Conservation (phyloP, 2,329 filamentous ascomycete genomes). For the Apiospora hydei region DNA sequence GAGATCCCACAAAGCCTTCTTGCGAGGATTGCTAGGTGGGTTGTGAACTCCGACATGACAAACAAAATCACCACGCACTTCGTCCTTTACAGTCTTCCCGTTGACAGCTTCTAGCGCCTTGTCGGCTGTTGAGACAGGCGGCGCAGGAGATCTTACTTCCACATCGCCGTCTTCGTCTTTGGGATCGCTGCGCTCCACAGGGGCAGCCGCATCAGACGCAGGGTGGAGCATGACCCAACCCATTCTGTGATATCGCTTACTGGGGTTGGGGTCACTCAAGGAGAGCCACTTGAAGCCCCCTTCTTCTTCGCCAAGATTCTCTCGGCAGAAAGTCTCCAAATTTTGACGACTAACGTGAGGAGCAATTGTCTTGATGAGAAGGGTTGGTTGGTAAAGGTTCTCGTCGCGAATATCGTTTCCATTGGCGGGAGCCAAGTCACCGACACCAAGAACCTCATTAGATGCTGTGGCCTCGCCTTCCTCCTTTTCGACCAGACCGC, state of each 20-base stretch:
- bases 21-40: constrained; percentile 82
- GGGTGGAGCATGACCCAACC: constrained; percentile 98
- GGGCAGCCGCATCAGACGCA: constrained; percentile 69
- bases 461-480: constrained; percentile 92
- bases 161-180: constrained; percentile 71
- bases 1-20: constrained; percentile 96
- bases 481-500: constrained; percentile 89
- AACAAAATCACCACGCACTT: constrained; percentile 92
- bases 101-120: constrained; percentile 95
- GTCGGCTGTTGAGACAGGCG: constrained; percentile 70
- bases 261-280: constrained; percentile 93
- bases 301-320: constrained; percentile 88
- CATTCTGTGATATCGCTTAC: constrained; percentile 96
- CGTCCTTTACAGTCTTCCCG: constrained; percentile 95
- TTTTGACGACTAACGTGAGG: constrained; percentile 94
- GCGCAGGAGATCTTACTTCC: constrained; percentile 56
- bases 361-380: constrained; percentile 97
- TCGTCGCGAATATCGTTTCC: constrained; percentile 91
- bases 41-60: constrained; percentile 97
- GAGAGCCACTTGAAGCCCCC: constrained; percentile 97
- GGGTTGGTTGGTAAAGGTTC: constrained; percentile 84
- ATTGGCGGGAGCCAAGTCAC: constrained; percentile 84
- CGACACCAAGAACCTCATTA: constrained; percentile 91
- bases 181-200: constrained; percentile 75
- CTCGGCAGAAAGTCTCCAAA: constrained; percentile 91